Evolutionary conservation across 306 rosid species (phyloP).

Genomic region (Datisca glomerata): DNA sequence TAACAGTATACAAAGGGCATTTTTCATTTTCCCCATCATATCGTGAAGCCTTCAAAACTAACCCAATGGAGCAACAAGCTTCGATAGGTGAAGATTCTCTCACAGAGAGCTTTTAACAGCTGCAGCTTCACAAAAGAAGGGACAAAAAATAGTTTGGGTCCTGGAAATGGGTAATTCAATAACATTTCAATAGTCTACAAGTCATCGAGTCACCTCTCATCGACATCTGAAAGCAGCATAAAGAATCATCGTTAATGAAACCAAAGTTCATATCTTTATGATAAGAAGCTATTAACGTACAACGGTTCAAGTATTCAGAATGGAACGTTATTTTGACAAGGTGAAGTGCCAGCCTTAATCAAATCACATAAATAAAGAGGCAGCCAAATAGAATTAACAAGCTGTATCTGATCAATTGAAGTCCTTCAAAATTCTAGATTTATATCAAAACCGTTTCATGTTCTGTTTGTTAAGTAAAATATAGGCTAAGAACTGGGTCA

Average conservation of each 20-base stretch:
- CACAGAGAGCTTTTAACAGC: conserved; percentile 38
- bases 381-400: no score
- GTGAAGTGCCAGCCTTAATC: not conserved
- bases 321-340: not conserved
- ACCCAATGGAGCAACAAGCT: conserved; percentile 12
- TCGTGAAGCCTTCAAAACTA: conserved; percentile 30
- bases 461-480: no score
- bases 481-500: no score
- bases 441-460: no score
- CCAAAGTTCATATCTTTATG: not conserved
- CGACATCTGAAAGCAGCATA: conserved; percentile 57
- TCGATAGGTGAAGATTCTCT: conserved; percentile 20
- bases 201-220: conserved; percentile 62
- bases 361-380: no score
- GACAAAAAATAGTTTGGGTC: conserved; percentile 43
- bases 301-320: not conserved
- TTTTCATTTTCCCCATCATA: conserved; percentile 29
- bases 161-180: conserved; percentile 24
- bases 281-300: no score
- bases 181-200: conserved; percentile 27
- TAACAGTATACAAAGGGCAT: conserved; percentile 29
- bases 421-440: no score
- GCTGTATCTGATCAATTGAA: no score
- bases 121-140: conserved; percentile 42
- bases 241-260: conserved; percentile 16